Evolutionary conservation across 2,329 filamentous ascomycete genomes (phyloP), one percentile per base, ranked within the genome.

Genomic region (Xylaria sp.): DNA sequence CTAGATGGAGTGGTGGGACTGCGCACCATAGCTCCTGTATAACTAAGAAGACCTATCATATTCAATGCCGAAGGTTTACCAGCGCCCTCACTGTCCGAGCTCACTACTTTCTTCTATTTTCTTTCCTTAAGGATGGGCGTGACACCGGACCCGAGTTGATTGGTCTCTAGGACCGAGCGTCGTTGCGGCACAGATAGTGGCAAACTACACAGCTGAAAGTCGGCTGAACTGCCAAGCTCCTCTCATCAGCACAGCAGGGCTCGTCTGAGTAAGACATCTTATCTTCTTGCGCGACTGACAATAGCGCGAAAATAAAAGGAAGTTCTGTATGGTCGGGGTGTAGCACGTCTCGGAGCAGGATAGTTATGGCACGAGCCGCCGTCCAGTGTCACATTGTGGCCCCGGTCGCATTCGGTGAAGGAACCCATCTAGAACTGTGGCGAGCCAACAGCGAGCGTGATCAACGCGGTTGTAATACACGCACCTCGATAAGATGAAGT

Each of bases 231-330:
- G 47, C 56, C 47, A 46, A 52, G 38, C 31, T 33, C 17, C 15
- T 46, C 14, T 21, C 7, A 9, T 35, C 23, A 2, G 7, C 46
- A 31, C 21, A 19, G 19, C 21, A 40, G 15, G 28, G 9, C 40
- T 47, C 21, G 42, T 60, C 57, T 60, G 57, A 47, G 33, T 54
- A 60, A 60, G 57, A 54, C 21, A 23, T n/a, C 23, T 40, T 14
- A 35, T 6, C 42, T 28, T 33, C 15, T 17, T 43, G 12, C 40
- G 35, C 11, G 40, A 9, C 40, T 14, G 42, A 37, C n/a, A n/a
- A n/a, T 28, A 46, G 31, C 21, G 14, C 5, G 15, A 49, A 54
- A 60, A 23, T 50, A 12, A 49, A 55, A 60, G 25, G 50, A 42
- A 42, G 50, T 35, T 60, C 49, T 43, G 14, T 8, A 23, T 19